A percentile compares a stretch with the other conserved stretches of the same genome.
Conservation (phyloP, 2,329 filamentous ascomycete species). For the Colletotrichum gloeosporioides region DNA sequence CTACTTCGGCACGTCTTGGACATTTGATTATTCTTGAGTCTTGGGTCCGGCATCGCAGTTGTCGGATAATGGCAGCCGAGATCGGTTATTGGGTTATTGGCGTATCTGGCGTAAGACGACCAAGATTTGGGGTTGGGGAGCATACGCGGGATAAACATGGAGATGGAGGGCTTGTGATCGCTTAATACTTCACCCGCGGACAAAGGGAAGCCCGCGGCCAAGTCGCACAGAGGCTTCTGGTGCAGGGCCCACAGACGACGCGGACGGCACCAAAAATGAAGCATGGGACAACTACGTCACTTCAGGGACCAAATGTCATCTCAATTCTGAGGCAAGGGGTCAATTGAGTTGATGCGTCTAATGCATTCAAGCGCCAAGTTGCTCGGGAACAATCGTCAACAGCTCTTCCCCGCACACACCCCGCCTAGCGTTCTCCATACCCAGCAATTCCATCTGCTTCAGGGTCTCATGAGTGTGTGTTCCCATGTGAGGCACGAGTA, state of each 20-base stretch:
- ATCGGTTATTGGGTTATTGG: not conserved
- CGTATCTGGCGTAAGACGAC: not conserved
- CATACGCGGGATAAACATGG: not conserved
- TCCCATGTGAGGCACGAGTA: conserved; percentile 72
- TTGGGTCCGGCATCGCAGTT: not conserved
- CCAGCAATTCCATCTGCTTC: conserved; percentile 30
- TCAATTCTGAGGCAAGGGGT: not conserved
- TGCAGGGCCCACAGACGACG: not conserved
- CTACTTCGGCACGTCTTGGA: conserved; percentile 2
- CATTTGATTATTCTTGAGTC: not conserved
- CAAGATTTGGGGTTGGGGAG: not conserved
- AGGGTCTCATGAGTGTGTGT: conserved; percentile 65
- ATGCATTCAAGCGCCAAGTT: not conserved
- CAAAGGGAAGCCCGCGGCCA: conserved; percentile 2
- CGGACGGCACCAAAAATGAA: not conserved
- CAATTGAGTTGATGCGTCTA: not conserved
- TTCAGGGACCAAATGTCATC: not conserved
- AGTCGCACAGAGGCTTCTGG: not conserved
- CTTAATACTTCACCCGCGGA: conserved; percentile 1
- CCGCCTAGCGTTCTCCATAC: conserved; percentile 31
- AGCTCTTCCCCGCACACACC: conserved; percentile 20
- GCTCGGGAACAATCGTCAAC: conserved; percentile 21
- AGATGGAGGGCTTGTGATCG: not conserved
- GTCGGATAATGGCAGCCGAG: not conserved
- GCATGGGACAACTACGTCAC: not conserved